Conservation (phyloP, 495 filamentous ascomycete species). For the Polyplosphaeria fusca region DNA sequence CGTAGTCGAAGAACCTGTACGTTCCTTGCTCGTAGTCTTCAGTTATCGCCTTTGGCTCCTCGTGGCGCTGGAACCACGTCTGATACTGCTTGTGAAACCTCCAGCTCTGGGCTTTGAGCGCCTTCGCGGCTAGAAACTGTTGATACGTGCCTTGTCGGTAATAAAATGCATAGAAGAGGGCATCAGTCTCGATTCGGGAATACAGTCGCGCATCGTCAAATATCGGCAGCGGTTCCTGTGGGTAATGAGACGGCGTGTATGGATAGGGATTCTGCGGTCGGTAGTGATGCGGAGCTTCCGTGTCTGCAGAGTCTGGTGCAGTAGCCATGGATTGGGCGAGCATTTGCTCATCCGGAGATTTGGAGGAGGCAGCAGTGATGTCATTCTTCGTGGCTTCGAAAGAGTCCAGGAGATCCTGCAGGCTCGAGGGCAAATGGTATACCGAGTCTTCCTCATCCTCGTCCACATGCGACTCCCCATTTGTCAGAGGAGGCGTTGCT, state of each 20-base stretch:
- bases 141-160: conserved; percentile 95
- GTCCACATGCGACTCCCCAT: conserved; percentile 50
- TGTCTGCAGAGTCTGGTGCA: conserved; percentile 71
- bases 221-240: conserved; percentile 82
- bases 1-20: conserved; percentile 98
- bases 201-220: conserved; percentile 90
- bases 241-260: conserved; percentile 79
- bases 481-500: conserved; percentile 45
- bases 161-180: conserved; percentile 98
- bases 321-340: conserved; percentile 66
- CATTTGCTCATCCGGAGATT: conserved; percentile 52
- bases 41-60: conserved; percentile 96
- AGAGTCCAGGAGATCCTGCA: conserved; percentile 85
- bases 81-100: conserved; percentile 99
- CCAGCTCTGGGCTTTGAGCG: conserved; percentile 95
- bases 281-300: conserved; percentile 78
- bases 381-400: conserved; percentile 75
- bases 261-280: conserved; percentile 70
- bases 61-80: conserved; percentile 98
- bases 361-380: conserved; percentile 28
- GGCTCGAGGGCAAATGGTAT: conserved; percentile 85
- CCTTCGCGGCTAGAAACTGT: conserved; percentile 93
- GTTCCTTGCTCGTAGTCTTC: conserved; percentile 98
- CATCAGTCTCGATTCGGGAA: conserved; percentile 85
- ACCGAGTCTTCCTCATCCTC: conserved; percentile 69